Evolutionary conservation across 2,329 filamentous ascomycete genomes (phyloP).

Genomic region (Penicillium carneum): DNA sequence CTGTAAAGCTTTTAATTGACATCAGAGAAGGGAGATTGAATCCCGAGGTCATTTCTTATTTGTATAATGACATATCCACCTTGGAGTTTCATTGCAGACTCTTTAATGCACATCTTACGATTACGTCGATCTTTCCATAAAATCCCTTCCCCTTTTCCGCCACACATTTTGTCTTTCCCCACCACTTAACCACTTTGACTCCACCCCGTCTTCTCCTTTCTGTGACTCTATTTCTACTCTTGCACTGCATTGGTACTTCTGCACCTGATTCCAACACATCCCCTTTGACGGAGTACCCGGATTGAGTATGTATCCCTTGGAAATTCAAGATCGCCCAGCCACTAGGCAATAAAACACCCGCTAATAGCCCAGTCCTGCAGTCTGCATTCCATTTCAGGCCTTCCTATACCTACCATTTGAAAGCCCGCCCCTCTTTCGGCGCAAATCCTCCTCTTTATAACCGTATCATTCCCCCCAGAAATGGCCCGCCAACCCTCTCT

Average conservation of each 20-base stretch:
- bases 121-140: constrained; percentile 17
- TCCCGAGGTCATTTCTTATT: not conserved
- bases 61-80: not conserved
- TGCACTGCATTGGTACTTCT: constrained; percentile 7
- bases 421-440: constrained; percentile 7
- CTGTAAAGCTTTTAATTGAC: constrained; percentile 12
- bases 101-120: constrained; percentile 4
- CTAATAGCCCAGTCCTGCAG: constrained; percentile 18
- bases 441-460: constrained; percentile 7
- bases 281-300: not conserved
- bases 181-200: constrained; percentile 25
- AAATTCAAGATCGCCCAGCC: constrained; percentile 1
- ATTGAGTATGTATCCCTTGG: constrained; percentile 9
- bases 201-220: constrained; percentile 32
- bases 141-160: constrained; percentile 12
- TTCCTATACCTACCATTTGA: constrained; percentile 10
- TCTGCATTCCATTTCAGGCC: constrained; percentile 10
- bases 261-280: constrained; percentile 1
- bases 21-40: not conserved
- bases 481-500: constrained; percentile 56
- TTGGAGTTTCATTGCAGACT: not conserved
- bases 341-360: constrained; percentile 7
- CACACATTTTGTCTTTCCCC: constrained; percentile 10
- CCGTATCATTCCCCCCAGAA: constrained; percentile 5
- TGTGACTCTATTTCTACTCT: constrained; percentile 13